These are phyloP conservation scores for Polychaeton citri DNA, from an alignment of 2,329 filamentous ascomycete species.

Conservation along the genomic window DNA sequence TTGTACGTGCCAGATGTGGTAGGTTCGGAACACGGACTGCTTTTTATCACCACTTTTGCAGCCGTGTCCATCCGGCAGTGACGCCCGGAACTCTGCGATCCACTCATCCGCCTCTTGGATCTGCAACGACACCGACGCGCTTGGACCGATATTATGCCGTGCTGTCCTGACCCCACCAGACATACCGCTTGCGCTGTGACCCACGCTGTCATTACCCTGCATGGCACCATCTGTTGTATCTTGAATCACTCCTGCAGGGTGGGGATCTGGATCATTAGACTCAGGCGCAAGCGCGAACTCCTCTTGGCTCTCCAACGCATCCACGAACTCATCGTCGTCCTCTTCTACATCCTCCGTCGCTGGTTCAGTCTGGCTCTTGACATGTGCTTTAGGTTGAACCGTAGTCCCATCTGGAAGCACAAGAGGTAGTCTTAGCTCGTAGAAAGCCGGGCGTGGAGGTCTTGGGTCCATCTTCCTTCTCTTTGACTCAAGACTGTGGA, in stretches of 20 bases:
- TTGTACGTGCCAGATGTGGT: conserved; percentile 51
- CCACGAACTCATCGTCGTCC: conserved; percentile 21
- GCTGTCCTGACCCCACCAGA: background rate
- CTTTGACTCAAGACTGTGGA: conserved; percentile 54
- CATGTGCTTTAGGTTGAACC: background rate
- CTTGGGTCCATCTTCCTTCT: conserved; percentile 52
- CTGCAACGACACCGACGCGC: conserved; percentile 1
- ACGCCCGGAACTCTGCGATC: conserved; percentile 3
- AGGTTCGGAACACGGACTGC: conserved; percentile 31
- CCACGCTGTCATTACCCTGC: background rate
- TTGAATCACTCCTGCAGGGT: conserved; percentile 5
- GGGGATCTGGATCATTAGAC: conserved; percentile 2
- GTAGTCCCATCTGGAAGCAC: conserved; percentile 34
- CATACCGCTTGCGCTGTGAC: background rate
- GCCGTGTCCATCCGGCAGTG: conserved; percentile 3
- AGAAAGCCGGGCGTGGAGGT: conserved; percentile 56
- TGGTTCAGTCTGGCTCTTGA: background rate
- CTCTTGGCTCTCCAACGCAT: conserved; percentile 15
- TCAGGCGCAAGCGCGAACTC: background rate
- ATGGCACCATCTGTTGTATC: background rate
- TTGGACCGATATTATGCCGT: background rate
- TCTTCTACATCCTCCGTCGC: background rate
- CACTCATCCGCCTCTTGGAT: conserved; percentile 8
- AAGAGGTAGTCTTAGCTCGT: conserved; percentile 55
- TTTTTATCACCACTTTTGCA: conserved; percentile 1